A percentile compares a stretch with the other conserved stretches of the same genome.
These are phyloP conservation scores for Penicillium sp. DNA, from an alignment of 2,329 filamentous ascomycete genomes.

Conservation along the genomic window DNA sequence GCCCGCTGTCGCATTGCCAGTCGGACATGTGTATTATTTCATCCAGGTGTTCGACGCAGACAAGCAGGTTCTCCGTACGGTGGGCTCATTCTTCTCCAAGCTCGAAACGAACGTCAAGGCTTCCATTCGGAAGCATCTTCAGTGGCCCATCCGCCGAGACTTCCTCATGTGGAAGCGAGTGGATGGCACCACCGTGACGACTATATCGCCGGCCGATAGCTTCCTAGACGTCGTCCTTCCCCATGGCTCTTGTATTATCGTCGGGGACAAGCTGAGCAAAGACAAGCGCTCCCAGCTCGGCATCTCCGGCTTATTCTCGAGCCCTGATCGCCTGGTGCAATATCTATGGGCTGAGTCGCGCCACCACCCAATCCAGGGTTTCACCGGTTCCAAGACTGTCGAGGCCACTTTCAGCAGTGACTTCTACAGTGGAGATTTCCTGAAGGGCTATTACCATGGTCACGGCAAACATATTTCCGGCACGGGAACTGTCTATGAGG, in stretches of 20 bases:
- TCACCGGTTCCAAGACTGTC: slow-evolving; percentile 47
- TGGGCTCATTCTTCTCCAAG: slow-evolving; percentile 42
- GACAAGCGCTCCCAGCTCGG: slow-evolving; percentile 33
- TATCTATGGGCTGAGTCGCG: slow-evolving; percentile 45
- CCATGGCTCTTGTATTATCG: slow-evolving; percentile 40
- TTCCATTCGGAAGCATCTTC: slow-evolving; percentile 37
- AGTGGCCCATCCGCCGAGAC: slow-evolving; percentile 35
- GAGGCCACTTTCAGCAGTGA: slow-evolving; percentile 52
- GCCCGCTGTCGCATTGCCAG: slow-evolving; percentile 22
- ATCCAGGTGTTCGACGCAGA: slow-evolving; percentile 52
- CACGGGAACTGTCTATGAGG: slow-evolving; percentile 53
- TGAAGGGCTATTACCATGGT: slow-evolving; percentile 51
- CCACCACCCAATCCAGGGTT: slow-evolving; percentile 43
- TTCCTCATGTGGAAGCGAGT: slow-evolving; percentile 44
- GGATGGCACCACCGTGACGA: slow-evolving; percentile 33
- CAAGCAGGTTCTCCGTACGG: slow-evolving; percentile 39
- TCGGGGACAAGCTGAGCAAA: slow-evolving; percentile 39
- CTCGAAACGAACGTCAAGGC: slow-evolving; percentile 39
- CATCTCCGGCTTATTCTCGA: slow-evolving; percentile 33
- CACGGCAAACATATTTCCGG: slow-evolving; percentile 50
- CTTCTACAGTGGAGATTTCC: slow-evolving; percentile 52
- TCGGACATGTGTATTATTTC: slow-evolving; percentile 44
- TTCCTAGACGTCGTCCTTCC: slow-evolving; percentile 32
- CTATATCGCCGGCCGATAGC: slow-evolving; percentile 32
- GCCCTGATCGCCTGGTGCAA: slow-evolving; percentile 36